Evolutionary conservation across 208 protist species (phyloP).

Genomic region (Acanthamoeba royreba): DNA sequence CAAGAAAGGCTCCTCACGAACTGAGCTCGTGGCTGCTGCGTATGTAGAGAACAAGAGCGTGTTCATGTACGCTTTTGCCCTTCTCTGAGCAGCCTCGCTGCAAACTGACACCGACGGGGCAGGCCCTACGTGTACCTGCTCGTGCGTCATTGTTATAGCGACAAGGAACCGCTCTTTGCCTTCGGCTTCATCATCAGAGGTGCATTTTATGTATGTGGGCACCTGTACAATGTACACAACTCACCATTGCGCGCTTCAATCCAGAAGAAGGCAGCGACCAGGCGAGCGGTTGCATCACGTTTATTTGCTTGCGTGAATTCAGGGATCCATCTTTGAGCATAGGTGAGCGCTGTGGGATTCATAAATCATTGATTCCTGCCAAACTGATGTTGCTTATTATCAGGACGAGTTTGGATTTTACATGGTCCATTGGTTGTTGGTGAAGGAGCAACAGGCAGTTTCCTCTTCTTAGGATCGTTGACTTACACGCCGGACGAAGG

Average conservation of each 20-base stretch:
- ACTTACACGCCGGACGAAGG: neutral
- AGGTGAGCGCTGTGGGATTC: neutral
- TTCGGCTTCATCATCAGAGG: neutral
- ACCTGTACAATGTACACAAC: no score
- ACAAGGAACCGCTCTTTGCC: constrained; percentile 5
- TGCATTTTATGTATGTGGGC: no score
- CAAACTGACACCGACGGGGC: no score
- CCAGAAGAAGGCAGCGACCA: neutral
- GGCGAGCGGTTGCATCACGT: neutral
- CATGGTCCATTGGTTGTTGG: neutral
- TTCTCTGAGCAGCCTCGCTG: no score
- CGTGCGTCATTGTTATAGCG: neutral
- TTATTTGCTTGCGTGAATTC: constrained; percentile 1
- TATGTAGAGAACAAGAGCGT: neutral
- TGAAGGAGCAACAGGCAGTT: neutral
- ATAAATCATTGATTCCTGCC: neutral
- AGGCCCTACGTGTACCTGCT: neutral
- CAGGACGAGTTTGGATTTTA: neutral
- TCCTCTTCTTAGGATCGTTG: neutral
- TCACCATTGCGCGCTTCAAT: neutral
- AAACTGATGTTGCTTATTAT: neutral
- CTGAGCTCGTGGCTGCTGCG: neutral
- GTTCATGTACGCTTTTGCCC: neutral
- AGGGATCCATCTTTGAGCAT: neutral
- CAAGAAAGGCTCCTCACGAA: neutral